Base-by-base conservation (phyloP, 768 basidiomycete genomes). In the Suillus clintonianus region DNA sequence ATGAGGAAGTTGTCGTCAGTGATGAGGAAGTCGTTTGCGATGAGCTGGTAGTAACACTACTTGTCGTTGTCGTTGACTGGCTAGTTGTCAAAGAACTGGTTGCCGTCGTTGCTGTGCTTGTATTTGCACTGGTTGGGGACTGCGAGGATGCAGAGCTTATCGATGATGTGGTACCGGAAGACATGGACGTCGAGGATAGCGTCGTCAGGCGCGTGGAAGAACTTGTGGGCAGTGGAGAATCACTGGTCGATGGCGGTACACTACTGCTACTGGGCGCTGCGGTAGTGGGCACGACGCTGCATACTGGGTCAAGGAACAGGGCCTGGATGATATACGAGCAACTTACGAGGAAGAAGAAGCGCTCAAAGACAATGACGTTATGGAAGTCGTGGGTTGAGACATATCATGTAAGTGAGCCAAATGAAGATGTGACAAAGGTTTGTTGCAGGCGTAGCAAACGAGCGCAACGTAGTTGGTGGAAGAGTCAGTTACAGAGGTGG, bases 291-390 rank as follows among this genome's bases (percentile, higher is more conserved):
- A 48, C 54, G 57, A 50, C 60, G 56, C 70, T 64, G 70, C 36
- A 51, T 36, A 58, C 66, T 41, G 67, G 54, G 63, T 76, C 62
- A 66, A 41, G 15, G 24, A 15, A 22, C 30, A 19, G 39, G 3
- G 24, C 61, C 64, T 45, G 59, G 27, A 66, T 36, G 22, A 32
- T 55, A 56, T 47, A 24, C 34, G 39, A 30, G 45, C 39, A 34
- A 60, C 76, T 71, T 62, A 77, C 75, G 62, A 64, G 51, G 68
- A 59, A 30, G 68, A 59, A 30, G 61, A 60, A 45, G 70, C 58
- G 34, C 67, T 64, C 47, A 60, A 13, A 15, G 66, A 64, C 14
- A 55, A 64, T 50, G 66, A 50, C 54, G 65, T 59, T 34, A 54
- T 55, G 27, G 68, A 64, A 30, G 68, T n/a, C 15, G 41, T 15